Evolutionary conservation across 768 basidiomycete genomes (phyloP).

Genomic region (Amanita inopinata): DNA sequence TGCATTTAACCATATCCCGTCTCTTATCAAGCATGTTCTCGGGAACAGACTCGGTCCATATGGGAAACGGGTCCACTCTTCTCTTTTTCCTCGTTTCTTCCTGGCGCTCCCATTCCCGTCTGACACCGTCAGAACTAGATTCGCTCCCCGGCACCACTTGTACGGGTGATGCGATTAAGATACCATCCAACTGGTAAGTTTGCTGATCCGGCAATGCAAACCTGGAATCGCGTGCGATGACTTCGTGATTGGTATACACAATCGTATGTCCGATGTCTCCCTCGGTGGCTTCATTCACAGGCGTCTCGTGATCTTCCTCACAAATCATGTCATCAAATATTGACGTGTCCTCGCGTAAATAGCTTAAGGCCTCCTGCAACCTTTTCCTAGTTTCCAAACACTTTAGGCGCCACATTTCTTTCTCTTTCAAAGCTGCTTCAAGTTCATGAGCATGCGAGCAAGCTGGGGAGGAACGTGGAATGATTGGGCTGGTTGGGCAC

Average conservation of each 20-base stretch:
- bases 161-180: neutral
- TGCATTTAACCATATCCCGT: neutral
- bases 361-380: neutral
- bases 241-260: conserved; percentile 1
- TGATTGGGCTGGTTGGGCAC: neutral
- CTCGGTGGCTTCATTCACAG: neutral
- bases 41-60: neutral
- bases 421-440: neutral
- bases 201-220: neutral
- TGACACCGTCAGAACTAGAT: neutral
- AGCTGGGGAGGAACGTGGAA: neutral
- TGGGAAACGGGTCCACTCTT: neutral
- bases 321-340: neutral
- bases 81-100: neutral
- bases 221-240: neutral
- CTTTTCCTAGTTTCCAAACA: neutral
- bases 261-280: neutral
- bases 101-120: neutral
- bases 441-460: neutral
- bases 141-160: neutral
- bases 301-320: neutral
- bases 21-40: neutral
- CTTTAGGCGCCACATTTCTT: neutral
- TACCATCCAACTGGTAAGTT: neutral
- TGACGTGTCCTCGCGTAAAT: too few species aligned